Percentiles rank a stretch among this genome's conserved stretches.
Conservation (phyloP, 805 yeast species). For the Saccharomyces jurei region DNA sequence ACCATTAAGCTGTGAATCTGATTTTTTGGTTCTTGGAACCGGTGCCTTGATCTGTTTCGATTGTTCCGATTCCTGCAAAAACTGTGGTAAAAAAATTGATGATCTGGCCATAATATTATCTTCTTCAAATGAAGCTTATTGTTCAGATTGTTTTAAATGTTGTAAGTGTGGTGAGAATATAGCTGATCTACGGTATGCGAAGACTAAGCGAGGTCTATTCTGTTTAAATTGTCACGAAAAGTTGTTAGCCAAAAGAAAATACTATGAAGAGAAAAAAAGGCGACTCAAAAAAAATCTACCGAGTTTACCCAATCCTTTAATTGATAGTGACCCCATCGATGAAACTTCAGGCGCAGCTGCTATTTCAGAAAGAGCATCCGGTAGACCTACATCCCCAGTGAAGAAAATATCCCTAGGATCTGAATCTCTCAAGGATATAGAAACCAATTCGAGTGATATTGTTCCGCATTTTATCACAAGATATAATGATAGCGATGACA, state of each 20-base stretch:
- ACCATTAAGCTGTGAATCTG: conserved; percentile 76
- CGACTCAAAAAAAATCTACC: conserved; percentile 22
- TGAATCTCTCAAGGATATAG: background rate
- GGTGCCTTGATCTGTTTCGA: conserved; percentile 86
- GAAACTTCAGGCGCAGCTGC: background rate
- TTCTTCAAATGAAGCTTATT: conserved; percentile 92
- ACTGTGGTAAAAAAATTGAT: conserved; percentile 82
- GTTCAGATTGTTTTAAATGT: conserved; percentile 84
- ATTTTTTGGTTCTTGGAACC: conserved; percentile 85
- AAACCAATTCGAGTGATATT: conserved; percentile 5
- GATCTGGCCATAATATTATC: conserved; percentile 80
- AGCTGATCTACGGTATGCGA: conserved; percentile 82
- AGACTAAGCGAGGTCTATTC: conserved; percentile 86
- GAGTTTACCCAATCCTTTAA: conserved; percentile 5
- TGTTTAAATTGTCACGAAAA: conserved; percentile 90
- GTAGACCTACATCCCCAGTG: conserved; percentile 18
- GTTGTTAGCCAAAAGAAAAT: conserved; percentile 64
- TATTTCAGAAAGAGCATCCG: conserved; percentile 17
- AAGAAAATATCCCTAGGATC: background rate
- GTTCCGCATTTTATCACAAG: conserved; percentile 3
- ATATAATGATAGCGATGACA: background rate
- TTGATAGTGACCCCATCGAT: conserved; percentile 3
- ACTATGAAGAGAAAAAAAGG: conserved; percentile 29
- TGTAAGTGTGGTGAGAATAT: conserved; percentile 78
- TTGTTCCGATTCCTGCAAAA: conserved; percentile 86